Base-by-base conservation (phyloP, 805 yeast species). In the Zygotorulaspora chibaensis region DNA sequence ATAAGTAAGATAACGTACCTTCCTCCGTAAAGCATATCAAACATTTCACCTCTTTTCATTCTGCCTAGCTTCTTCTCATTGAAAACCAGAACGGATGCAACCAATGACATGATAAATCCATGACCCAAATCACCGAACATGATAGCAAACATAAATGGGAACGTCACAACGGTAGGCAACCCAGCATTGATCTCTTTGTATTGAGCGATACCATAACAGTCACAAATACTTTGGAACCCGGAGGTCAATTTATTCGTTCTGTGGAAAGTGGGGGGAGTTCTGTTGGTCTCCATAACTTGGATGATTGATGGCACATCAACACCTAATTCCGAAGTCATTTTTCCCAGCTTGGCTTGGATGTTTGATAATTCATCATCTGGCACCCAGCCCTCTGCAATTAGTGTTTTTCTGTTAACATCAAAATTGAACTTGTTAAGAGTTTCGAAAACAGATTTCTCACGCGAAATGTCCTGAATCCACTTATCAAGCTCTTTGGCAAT, bases 61-160 rank as follows among this genome's bases (percentile, higher is more conserved):
- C 67, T 67, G 18, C 71, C 77, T 43, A 83, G 70, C 33, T 64
- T 62, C 43, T 62, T 65, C 61, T 84, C 89, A 49, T 79, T 77
- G 35, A 72, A 57, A 8, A 83, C 83, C 47, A 84, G 63, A 3
- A 68, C 59, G 15, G 72, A 51, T 10, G 85, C 85, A 16, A 79
- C 82, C 53, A 81, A 61, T 26, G 76, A 62, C 58, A 84, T 68
- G 45, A 84, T 69, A 46, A 80, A 66, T n/a, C 90, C 90, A 60
- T 84, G 90, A 9, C 90, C 90, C 52, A 83, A 68, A 67, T 84
- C 90, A 67, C 90, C 90, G 68, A 84, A 84, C 90, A 84, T 84
- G 51, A 84, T 80, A 13, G 90, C 88, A 67, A 84, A 84, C 87
- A 84, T 80, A 60, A 83, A 84, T 12, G 90, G 90, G 67, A 84